Base-by-base conservation (phyloP, 1,139 yeast genomes). In the Arxiozyma slooffiae region DNA sequence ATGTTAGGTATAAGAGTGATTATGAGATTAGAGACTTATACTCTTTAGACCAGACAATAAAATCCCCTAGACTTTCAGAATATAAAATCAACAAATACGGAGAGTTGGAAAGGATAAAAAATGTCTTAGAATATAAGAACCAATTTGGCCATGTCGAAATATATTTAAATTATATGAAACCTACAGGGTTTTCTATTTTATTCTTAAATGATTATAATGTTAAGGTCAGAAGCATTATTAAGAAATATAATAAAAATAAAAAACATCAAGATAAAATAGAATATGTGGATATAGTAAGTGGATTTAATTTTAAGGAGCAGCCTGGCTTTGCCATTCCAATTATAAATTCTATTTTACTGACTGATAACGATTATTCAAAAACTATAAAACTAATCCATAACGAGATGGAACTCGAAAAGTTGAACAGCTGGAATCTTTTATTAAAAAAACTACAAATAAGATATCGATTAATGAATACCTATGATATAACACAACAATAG, bases 301-400 rank as follows among this genome's bases (percentile, higher is more conserved):
- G 66, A 2, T 62, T 61, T 47, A 55, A 61, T 53, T 62, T 62
- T 44, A 59, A 50, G 42, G 52, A 55, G 39, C 58, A 50, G 38
- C 58, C 60, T 7, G 64, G 63, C 2, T 59, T 52, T 48, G 65
- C 64, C 3, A 50, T 60, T 5, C 63, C 65, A 1, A 49, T 53
- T 3, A 53, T 56, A 5, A 48, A 52, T 9, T 54, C 57, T 16
- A 49, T 62, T 2, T 38, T 62, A 46, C 48, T 62, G 7, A 53
- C 45, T 41, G 40, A 49, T 3, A 7, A 34, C 2, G 61, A 61
- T 50, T 55, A 24, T 39, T 8, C 38, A 2, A 49, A 20, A 38
- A 39, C 57, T 1, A 36, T 24, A n/a, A 26, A 41, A 16, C 42
- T 60, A 22, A 37, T 54, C 4, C 14, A 46, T 16, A n/a, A 48